These are phyloP conservation scores for Phytophthora rubi DNA, from an alignment of 352 stramenopile species.

Conservation along the genomic window DNA sequence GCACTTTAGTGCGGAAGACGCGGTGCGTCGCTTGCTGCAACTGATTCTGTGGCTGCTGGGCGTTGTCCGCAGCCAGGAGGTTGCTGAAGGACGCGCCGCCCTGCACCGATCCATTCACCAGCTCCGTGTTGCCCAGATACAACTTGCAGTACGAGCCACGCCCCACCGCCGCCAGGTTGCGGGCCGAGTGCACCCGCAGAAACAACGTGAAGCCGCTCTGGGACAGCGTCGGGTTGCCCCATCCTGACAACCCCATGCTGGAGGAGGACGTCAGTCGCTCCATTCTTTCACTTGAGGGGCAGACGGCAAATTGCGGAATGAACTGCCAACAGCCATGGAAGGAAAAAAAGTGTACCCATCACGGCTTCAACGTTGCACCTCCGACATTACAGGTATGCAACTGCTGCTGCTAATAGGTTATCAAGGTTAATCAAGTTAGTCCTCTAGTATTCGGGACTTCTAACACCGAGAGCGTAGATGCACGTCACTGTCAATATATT, in stretches of 20 bases:
- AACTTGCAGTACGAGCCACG: constrained; percentile 70
- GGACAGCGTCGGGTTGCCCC: constrained; percentile 28
- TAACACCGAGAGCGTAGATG: not conserved
- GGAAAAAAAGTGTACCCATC: constrained; percentile 32
- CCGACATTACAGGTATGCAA: too few relatives aligned
- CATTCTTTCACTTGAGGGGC: constrained; percentile 15
- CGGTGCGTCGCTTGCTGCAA: constrained; percentile 36
- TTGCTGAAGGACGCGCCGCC: constrained; percentile 36
- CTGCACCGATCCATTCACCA: constrained; percentile 47
- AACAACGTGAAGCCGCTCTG: constrained; percentile 57
- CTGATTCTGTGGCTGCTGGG: not conserved
- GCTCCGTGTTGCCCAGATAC: constrained; percentile 62
- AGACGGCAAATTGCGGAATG: constrained; percentile 26
- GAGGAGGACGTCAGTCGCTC: constrained; percentile 22
- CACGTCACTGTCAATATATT: not conserved
- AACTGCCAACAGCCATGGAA: constrained; percentile 5
- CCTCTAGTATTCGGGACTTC: too few relatives aligned
- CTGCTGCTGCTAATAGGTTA: too few relatives aligned
- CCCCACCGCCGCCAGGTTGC: constrained; percentile 51
- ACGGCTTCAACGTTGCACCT: constrained; percentile 8
- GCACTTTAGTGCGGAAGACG: constrained; percentile 65
- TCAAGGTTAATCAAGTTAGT: too few relatives aligned
- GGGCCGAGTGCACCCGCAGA: constrained; percentile 66
- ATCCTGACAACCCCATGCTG: constrained; percentile 29
- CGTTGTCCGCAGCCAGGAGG: constrained; percentile 14